Conservation (phyloP, 805 yeast species). For the Kodamaea restingae region DNA sequence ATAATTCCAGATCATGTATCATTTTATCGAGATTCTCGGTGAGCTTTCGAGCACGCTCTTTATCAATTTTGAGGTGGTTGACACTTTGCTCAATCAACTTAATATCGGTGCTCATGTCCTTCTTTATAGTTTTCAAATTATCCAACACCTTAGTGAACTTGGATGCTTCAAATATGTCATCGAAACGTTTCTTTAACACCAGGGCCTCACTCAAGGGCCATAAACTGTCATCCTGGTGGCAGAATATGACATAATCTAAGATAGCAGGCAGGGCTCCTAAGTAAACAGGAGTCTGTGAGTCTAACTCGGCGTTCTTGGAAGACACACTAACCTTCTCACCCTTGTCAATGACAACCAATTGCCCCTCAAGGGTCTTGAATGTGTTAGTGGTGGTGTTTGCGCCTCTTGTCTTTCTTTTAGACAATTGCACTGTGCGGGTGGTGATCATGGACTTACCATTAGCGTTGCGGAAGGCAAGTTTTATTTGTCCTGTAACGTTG, state of each 20-base stretch:
- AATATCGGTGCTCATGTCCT: slow-evolving; percentile 72
- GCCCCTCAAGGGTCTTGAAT: slow-evolving; percentile 90
- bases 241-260: slow-evolving; percentile 87
- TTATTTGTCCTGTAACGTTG: slow-evolving; percentile 85
- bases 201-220: slow-evolving; percentile 97
- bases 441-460: slow-evolving; percentile 77
- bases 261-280: slow-evolving; percentile 88
- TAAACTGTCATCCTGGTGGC: slow-evolving; percentile 94
- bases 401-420: slow-evolving; percentile 45
- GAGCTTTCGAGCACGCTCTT: slow-evolving; percentile 63
- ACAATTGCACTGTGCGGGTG: slow-evolving; percentile 77
- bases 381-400: slow-evolving; percentile 44
- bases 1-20: slow-evolving; percentile 39
- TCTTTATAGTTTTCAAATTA: slow-evolving; percentile 66
- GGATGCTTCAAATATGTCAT: slow-evolving; percentile 93
- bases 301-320: slow-evolving; percentile 75
- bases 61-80: slow-evolving; percentile 69
- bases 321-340: slow-evolving; percentile 74
- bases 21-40: slow-evolving; percentile 44
- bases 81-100: slow-evolving; percentile 76
- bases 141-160: slow-evolving; percentile 90
- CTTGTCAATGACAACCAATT: slow-evolving; percentile 58
- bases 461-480: slow-evolving; percentile 74
- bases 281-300: slow-evolving; percentile 71
- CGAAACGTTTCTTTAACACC: slow-evolving; percentile 82